Evolutionary conservation across 768 basidiomycete species (phyloP).

Genomic region (Fomitopsis serialis): DNA sequence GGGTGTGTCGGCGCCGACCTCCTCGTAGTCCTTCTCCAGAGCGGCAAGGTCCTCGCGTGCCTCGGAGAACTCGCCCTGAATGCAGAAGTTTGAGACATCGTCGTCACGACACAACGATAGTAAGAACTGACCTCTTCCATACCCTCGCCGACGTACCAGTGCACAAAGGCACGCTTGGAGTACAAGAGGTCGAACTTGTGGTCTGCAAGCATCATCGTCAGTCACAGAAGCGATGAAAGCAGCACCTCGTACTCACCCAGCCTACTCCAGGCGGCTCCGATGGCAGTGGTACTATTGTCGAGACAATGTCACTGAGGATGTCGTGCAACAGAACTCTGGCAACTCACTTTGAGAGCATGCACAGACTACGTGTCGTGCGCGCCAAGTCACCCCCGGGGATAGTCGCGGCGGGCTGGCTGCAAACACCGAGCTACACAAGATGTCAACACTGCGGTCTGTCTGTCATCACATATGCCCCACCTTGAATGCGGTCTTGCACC

Average conservation of each 20-base stretch:
- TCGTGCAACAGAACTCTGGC: no score
- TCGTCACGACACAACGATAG: no score
- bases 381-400: constrained; percentile 96
- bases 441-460: background rate
- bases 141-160: constrained; percentile 98
- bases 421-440: constrained; percentile 75
- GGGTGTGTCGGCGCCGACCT: constrained; percentile 76
- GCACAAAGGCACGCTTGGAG: constrained; percentile 89
- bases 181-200: constrained; percentile 99
- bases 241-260: constrained; percentile 40
- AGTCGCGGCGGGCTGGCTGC: constrained; percentile 89
- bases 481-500: constrained; percentile 98
- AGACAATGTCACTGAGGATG: no score
- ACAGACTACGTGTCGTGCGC: constrained; percentile 88
- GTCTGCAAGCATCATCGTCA: constrained; percentile 40
- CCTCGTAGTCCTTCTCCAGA: constrained; percentile 92
- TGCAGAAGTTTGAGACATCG: constrained; percentile 8
- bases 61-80: constrained; percentile 93
- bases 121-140: constrained; percentile 77
- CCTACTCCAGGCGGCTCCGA: constrained; percentile 92
- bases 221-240: background rate
- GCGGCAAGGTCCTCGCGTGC: constrained; percentile 98
- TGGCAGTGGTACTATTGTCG: constrained; percentile 71
- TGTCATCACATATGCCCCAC: constrained; percentile 22
- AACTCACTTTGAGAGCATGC: constrained; percentile 91